Conservation (phyloP, 2,329 filamentous ascomycete species). For the Calonectria leucothoes region DNA sequence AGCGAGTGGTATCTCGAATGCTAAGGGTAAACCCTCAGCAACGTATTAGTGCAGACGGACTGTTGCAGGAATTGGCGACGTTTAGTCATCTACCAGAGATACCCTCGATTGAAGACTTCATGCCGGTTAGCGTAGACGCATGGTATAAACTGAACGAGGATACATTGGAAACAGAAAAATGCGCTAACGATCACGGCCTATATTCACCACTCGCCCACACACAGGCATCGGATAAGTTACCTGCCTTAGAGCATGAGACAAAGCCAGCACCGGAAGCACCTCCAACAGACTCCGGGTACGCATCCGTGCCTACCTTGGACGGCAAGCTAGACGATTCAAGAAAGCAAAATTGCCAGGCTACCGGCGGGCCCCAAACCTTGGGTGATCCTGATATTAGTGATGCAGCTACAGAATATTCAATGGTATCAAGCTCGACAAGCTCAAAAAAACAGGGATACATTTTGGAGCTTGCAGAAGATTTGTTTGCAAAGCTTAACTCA, state of each 20-base stretch:
- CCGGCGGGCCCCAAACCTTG: background rate
- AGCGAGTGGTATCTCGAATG: constrained; percentile 66
- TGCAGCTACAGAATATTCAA: constrained; percentile 3
- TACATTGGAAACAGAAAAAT: background rate
- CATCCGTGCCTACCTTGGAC: background rate
- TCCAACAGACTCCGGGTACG: constrained; percentile 32
- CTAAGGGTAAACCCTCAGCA: constrained; percentile 61
- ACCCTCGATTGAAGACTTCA: too few species aligned
- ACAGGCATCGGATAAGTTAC: background rate
- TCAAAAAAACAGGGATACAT: background rate
- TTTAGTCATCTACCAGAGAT: background rate
- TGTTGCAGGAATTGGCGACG: constrained; percentile 56
- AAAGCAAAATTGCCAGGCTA: background rate
- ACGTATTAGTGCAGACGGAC: constrained; percentile 63
- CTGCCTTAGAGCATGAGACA: background rate
- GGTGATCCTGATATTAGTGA: background rate
- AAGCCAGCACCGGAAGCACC: constrained; percentile 38
- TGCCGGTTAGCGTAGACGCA: too few species aligned
- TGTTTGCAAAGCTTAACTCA: background rate
- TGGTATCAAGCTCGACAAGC: background rate
- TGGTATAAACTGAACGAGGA: too few species aligned
- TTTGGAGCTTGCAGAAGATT: background rate
- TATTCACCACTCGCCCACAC: background rate
- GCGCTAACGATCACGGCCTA: background rate
- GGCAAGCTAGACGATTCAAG: background rate